Evolutionary conservation across 768 basidiomycete genomes (phyloP), one percentile per base, ranked within the genome.

Genomic region (Suillus americanus): DNA sequence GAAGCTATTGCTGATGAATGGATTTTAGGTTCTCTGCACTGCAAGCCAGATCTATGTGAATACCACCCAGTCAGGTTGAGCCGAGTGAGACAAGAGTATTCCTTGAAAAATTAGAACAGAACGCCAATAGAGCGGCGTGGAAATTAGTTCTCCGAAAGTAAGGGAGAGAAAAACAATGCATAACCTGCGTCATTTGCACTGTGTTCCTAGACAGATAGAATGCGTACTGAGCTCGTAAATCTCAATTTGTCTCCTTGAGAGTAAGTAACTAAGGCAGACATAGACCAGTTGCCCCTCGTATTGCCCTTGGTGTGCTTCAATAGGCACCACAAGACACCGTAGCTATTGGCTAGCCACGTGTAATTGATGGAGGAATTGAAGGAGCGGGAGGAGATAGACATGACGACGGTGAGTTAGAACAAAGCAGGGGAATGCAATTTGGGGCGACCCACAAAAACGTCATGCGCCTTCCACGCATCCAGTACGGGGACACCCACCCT

Each of bases 401-500:
- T 55, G 54, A n/a, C 3, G 37, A 37, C 9, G 23, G n/a, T 55
- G 40, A 38, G 16, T 59, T 37, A 23, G 35, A 18, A 59, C 14
- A 10, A 37, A 25, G 56, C 33, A 33, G 8, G 33, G 33, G 50
- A 28, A 30, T 28, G 14, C 25, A 62, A 33, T 35, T 3, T n/a
- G 3, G 38, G 9, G 16, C 38, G 18, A 35, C 48, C 30, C 37
- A 30, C 30, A 23, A 37, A 4, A 10, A 18, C 8, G 41, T 18
- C 25, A 5, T 55, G 30, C n/a, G 78, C 72, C 68, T 88, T 33
- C 25, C 90, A 79, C 3, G 87, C 63, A 18, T 62, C 65, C 35
- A 91, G 70, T 65, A 92, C 88, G 1, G 89, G 88, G 5, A 90
- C 79, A 0, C 13, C 86, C 86, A 3, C 81, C 76, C 0, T 78